Evolutionary conservation across 2,329 filamentous ascomycete species (phyloP), one percentile per base, ranked within the genome.

Genomic region (Cercospora canescens): DNA sequence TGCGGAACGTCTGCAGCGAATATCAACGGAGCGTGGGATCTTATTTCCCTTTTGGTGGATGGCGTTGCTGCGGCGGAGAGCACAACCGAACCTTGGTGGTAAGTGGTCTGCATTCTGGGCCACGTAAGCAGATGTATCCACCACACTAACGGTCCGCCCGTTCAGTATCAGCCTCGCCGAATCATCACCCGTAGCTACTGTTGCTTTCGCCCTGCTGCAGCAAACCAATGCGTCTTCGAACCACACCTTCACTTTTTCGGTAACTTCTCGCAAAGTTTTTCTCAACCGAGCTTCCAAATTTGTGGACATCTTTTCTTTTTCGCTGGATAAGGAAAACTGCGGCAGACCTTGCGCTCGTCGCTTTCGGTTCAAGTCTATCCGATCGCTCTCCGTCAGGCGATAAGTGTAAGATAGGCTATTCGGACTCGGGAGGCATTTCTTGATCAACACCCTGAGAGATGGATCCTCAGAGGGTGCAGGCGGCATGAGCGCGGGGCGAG

Each of bases 51-150:
- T 55, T 34, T 28, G n/a, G 30, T 48, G 59, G 16, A 62, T 24
- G 12, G 59, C 59, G 7, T 54, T 54, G 48, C 12, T 54, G 45
- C 59, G 59, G 12, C 48, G 59, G 24, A 62, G 59, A 34, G 16
- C 6, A 14, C 52, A 56, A n/a, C 18, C 41, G 9, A 26, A 21
- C 12, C 18, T 48, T 18, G 24, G 26, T 28, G 26, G 24, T 16
- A 28, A 45, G 30, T 52, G 28, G 6, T 16, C 21, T 21, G 11
- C 12, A 18, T 28, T 61, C 30, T 30, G 59, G 21, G n/a, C 59
- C 45, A 61, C 21, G 41, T 32, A 52, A 26, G 41, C 59, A 34
- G 59, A 61, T 5, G 59, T 61, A 35, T 61, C 59, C 39, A 61
- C 59, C 21, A 61, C 30, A 37, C 41, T 61, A 28, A 54, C 45